Base-by-base conservation (phyloP, 305 asterid genomes). In the Solanum hybrid region DNA sequence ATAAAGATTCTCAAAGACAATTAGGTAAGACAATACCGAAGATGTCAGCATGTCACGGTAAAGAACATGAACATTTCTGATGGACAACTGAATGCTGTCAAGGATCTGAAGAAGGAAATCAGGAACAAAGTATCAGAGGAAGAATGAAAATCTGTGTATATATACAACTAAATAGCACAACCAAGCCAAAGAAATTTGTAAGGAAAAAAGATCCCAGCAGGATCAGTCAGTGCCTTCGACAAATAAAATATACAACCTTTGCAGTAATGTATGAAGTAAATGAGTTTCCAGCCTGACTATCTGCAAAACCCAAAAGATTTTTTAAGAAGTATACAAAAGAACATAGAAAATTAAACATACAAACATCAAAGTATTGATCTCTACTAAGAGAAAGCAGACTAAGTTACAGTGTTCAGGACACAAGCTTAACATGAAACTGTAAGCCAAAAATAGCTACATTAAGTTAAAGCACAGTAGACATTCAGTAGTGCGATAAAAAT, bases 1-100 rank as follows among this genome's bases (percentile, higher is more conserved):
- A 51, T 40, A 91, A 51, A 88, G 42, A 66, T 35, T 38, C 87
- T 86, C 38, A 82, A 79, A 22, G 32, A 31, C 69, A 78, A 29
- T 37, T 26, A 81, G 79, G 88, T 91, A 90, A 87, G 87, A 90
- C 51, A 93, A 87, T 94, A 97, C 99, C 98, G 91, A 91, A 60
- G 88, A 92, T 75, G 91, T 91, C 89, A 91, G 89, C 86, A 90
- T 89, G 91, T 96, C 98, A 27, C 91, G 90, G 88, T 94, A 97
- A 85, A 94, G 94, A 92, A 96, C 91, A 86, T 96, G 98, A 88
- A 97, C 95, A 90, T 96, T 95, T 92, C 96, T 94, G 92, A 96
- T 93, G 82, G 99, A 95, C 85, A 97, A 95, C 93, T 97, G 99
- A 91, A 97, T 95, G 95, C 97, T 93, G 89, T 97, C 99, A 79